Evolutionary conservation across 257 asterid species (phyloP).

Genomic region (Penstemon barbatus): DNA sequence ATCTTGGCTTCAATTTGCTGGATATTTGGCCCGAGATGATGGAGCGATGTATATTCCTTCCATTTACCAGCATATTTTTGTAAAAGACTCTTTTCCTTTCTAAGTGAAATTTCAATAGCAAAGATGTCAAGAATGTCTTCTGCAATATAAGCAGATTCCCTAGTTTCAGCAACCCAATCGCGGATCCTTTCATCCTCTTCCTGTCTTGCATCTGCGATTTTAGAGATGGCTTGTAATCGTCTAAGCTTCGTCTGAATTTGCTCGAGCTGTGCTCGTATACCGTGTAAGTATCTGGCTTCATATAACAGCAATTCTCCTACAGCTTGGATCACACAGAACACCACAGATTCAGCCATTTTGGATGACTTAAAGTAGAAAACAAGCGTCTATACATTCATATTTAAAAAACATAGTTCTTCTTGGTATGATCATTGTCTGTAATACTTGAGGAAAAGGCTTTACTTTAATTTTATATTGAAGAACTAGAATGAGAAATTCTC

Average conservation of each 20-base stretch:
- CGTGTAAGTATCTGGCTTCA: constrained; percentile 23
- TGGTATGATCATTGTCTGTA: too few relatives aligned
- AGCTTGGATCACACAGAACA: constrained; percentile 22
- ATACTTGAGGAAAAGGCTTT: too few relatives aligned
- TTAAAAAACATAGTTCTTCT: too few relatives aligned
- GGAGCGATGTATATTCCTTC: constrained; percentile 12
- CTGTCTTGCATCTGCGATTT: constrained; percentile 40
- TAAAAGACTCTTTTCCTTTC: constrained; percentile 1
- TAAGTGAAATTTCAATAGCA: constrained; percentile 14
- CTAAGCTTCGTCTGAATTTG: constrained; percentile 24
- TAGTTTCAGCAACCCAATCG: constrained; percentile 20
- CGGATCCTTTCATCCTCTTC: constrained; percentile 25
- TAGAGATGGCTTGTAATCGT: constrained; percentile 29
- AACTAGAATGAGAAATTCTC: too few relatives aligned
- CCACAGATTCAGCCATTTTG: constrained; percentile 35
- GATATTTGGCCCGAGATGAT: not conserved
- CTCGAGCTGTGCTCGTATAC: constrained; percentile 20
- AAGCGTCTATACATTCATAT: too few relatives aligned
- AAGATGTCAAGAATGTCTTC: constrained; percentile 27
- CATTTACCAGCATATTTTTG: not conserved
- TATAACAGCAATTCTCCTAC: constrained; percentile 16
- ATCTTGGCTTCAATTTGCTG: constrained; percentile 7
- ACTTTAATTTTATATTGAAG: too few relatives aligned
- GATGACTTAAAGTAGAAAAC: too few relatives aligned
- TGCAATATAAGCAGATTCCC: constrained; percentile 22